A percentile compares a stretch with the other conserved stretches of the same genome.
Evolutionary conservation across 2,329 filamentous ascomycete species (phyloP).

Genomic region (Fusarium sacchari): DNA sequence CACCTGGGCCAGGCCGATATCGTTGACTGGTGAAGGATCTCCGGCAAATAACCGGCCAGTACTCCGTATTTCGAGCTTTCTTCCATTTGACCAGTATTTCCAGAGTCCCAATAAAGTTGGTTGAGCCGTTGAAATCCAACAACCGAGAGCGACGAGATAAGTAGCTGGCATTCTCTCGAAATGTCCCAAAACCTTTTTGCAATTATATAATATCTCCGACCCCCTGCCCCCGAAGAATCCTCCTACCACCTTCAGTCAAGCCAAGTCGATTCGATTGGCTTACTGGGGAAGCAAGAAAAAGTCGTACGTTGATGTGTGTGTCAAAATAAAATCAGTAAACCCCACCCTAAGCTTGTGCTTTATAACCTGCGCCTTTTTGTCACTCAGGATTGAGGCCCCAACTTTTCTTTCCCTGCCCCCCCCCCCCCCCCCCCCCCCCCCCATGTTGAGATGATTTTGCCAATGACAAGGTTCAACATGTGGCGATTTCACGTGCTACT

Average conservation of each 20-base stretch:
- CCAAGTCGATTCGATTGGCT: conserved; percentile 29
- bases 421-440: too few species aligned
- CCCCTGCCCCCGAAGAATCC: background rate
- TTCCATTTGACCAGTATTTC: conserved; percentile 6
- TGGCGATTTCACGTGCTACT: conserved; percentile 47
- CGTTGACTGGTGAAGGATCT: conserved; percentile 11
- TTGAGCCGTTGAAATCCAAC: conserved; percentile 31
- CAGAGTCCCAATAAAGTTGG: background rate
- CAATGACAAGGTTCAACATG: conserved; percentile 37
- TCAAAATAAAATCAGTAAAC: background rate
- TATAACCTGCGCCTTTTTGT: background rate
- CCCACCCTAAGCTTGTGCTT: background rate
- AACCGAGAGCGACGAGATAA: conserved; percentile 23
- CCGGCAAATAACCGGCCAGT: conserved; percentile 35
- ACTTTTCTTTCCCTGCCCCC: background rate
- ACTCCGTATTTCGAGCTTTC: conserved; percentile 20
- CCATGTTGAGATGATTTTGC: too few species aligned
- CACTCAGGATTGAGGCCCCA: background rate
- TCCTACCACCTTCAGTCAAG: conserved; percentile 1
- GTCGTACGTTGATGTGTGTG: background rate
- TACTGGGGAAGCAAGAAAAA: background rate
- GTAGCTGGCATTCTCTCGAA: conserved; percentile 18
- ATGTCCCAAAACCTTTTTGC: background rate
- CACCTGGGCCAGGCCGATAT: conserved; percentile 22
- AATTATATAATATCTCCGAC: conserved; percentile 8